A percentile compares a stretch with the other conserved stretches of the same genome.
Evolutionary conservation across 108 stramenopile species (phyloP).

Genomic region (Chaetoceros tenuissimus): DNA sequence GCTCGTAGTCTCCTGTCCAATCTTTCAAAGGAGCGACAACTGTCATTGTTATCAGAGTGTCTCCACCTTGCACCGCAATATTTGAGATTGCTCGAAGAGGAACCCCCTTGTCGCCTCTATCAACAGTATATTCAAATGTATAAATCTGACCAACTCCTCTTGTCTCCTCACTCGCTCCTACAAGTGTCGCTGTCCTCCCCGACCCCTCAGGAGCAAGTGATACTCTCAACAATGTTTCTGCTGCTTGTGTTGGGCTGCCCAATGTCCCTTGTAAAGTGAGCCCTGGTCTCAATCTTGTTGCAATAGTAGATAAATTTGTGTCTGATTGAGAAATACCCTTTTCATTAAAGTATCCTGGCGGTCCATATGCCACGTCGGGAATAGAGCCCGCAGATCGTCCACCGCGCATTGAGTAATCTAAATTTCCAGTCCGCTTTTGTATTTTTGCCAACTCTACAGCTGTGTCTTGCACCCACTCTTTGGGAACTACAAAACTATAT

Average conservation of each 20-base stretch:
- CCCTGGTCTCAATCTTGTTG: constrained; percentile 25
- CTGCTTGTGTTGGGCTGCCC: constrained; percentile 40
- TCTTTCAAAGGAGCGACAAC: constrained; percentile 44
- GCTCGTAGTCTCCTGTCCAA: constrained; percentile 25
- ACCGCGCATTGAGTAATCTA: constrained; percentile 46
- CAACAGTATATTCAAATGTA: constrained; percentile 65
- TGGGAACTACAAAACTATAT: constrained; percentile 63
- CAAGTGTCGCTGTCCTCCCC: constrained; percentile 38
- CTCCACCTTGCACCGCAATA: constrained; percentile 25
- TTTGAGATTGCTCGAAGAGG: constrained; percentile 61
- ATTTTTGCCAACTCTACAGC: constrained; percentile 64
- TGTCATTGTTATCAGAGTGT: constrained; percentile 45
- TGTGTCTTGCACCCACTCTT: constrained; percentile 80
- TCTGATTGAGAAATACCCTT: constrained; percentile 47
- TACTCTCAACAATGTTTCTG: constrained; percentile 32
- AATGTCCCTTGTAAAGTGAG: constrained; percentile 43
- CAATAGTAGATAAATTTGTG: constrained; percentile 66
- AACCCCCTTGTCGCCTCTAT: constrained; percentile 39
- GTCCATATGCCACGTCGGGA: constrained; percentile 63
- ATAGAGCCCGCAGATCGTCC: constrained; percentile 6
- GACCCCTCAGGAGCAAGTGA: constrained; percentile 53
- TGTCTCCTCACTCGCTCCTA: constrained; percentile 33
- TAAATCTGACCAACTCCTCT: constrained; percentile 29
- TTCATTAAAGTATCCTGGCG: constrained; percentile 42
- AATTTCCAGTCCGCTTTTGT: constrained; percentile 26